phyloP scores from a whole-genome alignment of 768 basidiomycete species.

The Hysterangium stoloniferum region DNA sequence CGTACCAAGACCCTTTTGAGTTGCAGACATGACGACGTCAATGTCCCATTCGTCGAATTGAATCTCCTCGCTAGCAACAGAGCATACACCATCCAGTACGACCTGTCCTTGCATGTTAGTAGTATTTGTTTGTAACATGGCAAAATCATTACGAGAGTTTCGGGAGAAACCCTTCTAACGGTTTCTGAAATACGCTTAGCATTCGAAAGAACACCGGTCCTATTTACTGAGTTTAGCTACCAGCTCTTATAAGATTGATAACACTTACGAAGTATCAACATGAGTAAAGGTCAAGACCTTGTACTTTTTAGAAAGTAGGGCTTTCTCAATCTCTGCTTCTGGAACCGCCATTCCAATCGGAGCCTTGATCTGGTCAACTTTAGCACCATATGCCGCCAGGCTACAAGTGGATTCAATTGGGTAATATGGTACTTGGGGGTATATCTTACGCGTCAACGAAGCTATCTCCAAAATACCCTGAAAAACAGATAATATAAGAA shows the following conservation, averaged over 20 bases:
- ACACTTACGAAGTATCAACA: constrained; percentile 77
- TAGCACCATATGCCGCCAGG: constrained; percentile 81
- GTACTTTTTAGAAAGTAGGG: constrained; percentile 73
- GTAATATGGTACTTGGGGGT: neutral
- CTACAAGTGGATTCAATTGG: constrained; percentile 28
- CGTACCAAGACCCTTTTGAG: constrained; percentile 87
- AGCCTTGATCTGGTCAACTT: constrained; percentile 77
- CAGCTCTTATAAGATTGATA: neutral
- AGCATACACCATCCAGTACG: constrained; percentile 89
- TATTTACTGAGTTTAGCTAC: neutral
- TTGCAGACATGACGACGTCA: constrained; percentile 80
- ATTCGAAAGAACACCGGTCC: constrained; percentile 72
- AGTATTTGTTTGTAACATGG: constrained; percentile 5
- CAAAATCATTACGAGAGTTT: constrained; percentile 54
- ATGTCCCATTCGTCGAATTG: constrained; percentile 89
- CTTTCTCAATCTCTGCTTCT: constrained; percentile 50
- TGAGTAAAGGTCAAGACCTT: constrained; percentile 91
- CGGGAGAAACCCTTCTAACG: constrained; percentile 71
- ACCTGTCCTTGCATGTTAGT: constrained; percentile 42
- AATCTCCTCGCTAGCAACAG: constrained; percentile 94
- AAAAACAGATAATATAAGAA: neutral
- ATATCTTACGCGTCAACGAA: constrained; percentile 76
- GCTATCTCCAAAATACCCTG: constrained; percentile 89
- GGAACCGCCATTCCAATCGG: constrained; percentile 72
- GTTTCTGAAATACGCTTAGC: constrained; percentile 67